Conservation (phyloP, 1,139 yeast species). For the Starmera stellimalicola region DNA sequence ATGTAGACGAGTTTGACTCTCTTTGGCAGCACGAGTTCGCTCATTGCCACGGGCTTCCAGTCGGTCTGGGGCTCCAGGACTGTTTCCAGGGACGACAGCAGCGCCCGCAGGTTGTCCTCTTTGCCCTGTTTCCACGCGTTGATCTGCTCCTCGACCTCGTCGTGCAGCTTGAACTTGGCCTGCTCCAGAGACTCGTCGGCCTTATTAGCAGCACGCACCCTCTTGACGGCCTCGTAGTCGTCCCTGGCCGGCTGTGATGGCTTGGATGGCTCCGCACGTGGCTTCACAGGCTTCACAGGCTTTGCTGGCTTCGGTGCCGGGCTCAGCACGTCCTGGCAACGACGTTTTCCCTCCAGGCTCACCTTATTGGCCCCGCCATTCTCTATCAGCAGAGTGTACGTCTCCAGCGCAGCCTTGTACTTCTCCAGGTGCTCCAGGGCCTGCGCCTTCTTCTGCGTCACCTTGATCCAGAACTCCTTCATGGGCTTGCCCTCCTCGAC, state of each 20-base stretch:
- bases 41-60: constrained; percentile 56
- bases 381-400: constrained; percentile 53
- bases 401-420: constrained; percentile 49
- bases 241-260: constrained; percentile 6
- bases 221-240: constrained; percentile 32
- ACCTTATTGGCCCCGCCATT: constrained; percentile 59
- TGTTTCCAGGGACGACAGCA: constrained; percentile 55
- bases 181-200: constrained; percentile 43
- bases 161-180: constrained; percentile 50
- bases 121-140: constrained; percentile 63
- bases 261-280: constrained; percentile 4
- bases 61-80: constrained; percentile 53
- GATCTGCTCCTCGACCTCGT: constrained; percentile 46
- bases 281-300: constrained; percentile 15
- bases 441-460: constrained; percentile 68
- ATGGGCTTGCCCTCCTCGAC: constrained; percentile 48
- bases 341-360: constrained; percentile 71
- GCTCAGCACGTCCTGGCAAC: constrained; percentile 60
- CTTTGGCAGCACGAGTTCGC: constrained; percentile 83
- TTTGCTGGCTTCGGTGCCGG: constrained; percentile 30
- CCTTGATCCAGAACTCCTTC: constrained; percentile 66
- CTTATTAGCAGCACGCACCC: constrained; percentile 37
- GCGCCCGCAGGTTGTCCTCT: constrained; percentile 67
- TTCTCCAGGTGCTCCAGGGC: constrained; percentile 72
- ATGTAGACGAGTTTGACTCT: constrained; percentile 80